Conservation (phyloP, 2,329 filamentous ascomycete genomes). For the Fusarium sp. region DNA sequence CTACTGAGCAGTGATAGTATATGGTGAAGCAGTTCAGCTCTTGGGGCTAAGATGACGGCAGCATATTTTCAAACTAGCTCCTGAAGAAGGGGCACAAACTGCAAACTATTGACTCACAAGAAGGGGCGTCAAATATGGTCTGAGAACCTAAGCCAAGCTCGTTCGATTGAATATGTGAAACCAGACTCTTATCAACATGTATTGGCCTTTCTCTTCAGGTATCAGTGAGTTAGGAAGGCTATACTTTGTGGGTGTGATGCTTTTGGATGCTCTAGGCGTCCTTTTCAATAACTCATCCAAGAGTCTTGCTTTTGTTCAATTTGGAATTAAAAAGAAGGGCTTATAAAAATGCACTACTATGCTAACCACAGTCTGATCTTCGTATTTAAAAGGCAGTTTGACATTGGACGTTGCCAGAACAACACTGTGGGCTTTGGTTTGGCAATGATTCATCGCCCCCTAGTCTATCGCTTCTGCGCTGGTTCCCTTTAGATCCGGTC, state of each 20-base stretch:
- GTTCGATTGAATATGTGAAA: too few relatives aligned
- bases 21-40: not conserved
- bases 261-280: not conserved
- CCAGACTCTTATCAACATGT: not conserved
- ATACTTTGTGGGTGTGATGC: not conserved
- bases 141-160: too few relatives aligned
- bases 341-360: accelerated
- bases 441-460: not conserved
- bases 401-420: not conserved
- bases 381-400: not conserved
- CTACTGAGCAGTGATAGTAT: not conserved
- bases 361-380: not conserved
- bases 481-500: not conserved
- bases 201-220: not conserved
- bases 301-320: not conserved
- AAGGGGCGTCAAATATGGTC: not conserved
- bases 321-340: not conserved
- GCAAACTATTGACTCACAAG: not conserved
- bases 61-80: not conserved
- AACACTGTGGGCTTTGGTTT: not conserved
- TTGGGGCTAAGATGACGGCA: not conserved
- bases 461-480: not conserved
- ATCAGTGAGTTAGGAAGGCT: not conserved
- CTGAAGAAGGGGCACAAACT: not conserved
- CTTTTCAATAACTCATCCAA: not conserved